Base-by-base conservation (phyloP, 2,329 filamentous ascomycete genomes). In the Orbilia blumenaviensis region DNA sequence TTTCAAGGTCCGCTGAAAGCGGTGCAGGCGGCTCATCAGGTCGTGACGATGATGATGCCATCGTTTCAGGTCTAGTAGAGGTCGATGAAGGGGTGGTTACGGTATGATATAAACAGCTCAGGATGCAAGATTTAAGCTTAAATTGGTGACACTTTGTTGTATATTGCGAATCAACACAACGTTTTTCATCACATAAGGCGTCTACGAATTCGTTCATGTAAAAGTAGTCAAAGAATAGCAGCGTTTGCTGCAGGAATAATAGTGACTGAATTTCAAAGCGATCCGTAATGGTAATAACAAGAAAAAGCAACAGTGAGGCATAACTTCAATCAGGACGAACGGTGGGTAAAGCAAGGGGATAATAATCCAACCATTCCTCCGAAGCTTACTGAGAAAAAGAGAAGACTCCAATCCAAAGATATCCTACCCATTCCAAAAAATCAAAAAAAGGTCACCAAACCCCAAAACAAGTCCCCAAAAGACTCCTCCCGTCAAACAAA, bases 391-490 rank as follows among this genome's bases (percentile, higher is more conserved):
- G n/a, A n/a, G n/a, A 23, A n/a, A 23, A 46, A 29, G 25, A 29
- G 27, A 67, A 60, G 42, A 67, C 50, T 69, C 71, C 56, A 60
- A 66, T 61, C 50, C 61, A 42, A 68, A 56, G 21, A 29, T 38
- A 41, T 56, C 42, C 58, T 52, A 29, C 34, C 21, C 16, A 16
- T n/a, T n/a, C 25, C 67, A 44, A 18, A 72, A 38, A 72, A 52
- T 18, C 61, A 41, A n/a, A 34, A 21, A 48, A 72, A 58, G 32
- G 41, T 46, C 69, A 36, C 44, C 25, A 42, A 66, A 56, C 32
- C 36, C 44, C 32, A 56, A 32, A 56, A 54, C 46, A 27, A 48
- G 34, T 42, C 50, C 27, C 18, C 38, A 12, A 9, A 64, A 64
- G 32, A 56, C 32, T 56, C 52, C 52, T 56, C 38, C 48, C 54